Base-by-base conservation (phyloP, 225 moss, liverwort and hornwort genomes). In the Marchantia polymorpha region DNA sequence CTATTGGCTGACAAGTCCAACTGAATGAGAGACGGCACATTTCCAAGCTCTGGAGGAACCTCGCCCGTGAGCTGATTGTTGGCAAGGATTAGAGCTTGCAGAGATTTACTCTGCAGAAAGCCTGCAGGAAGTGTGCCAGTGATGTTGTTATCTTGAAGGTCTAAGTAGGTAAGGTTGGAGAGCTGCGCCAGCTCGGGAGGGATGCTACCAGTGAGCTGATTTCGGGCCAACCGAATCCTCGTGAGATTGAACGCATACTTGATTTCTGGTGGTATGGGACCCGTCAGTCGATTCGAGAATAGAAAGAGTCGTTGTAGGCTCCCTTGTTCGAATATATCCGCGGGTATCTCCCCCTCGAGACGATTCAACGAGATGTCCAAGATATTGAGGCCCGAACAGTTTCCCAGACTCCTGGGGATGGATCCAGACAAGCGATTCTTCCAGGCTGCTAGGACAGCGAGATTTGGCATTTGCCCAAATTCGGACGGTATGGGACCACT, bases 81-180 rank as follows among this genome's bases (percentile, higher is more conserved):
- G 47, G 72, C 52, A 3, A 83, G 59, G 23, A n/a, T 53, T 11
- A 79, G 48, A 26, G 53, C 64, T 72, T 83, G 77, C n/a, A 86
- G 60, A 83, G 86, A 83, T 83, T 56, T 66, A 77, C 75, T 80
- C 23, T 64, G 23, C 25, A 83, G 19, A 20, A 79, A 73, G 16
- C 65, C 39, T 5, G 55, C 5, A 0, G 78, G 64, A 29, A 83
- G 65, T 7, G 39, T 25, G 19, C 83, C 83, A 8, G 46, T 74
- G 7, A 83, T 17, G 30, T 54, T 53, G 46, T 83, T 83, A 7
- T 64, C 67, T 27, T 29, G 11, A 25, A 83, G 78, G 26, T 78
- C 78, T 22, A 87, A 77, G 26, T 51, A 55, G 22, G 25, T 68
- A 22, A 68, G 65, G 51, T 65, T 52, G 1, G 52, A 17, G 30